Base-by-base conservation (phyloP, 2,329 filamentous ascomycete species). In the Hymenoscyphus occultus region DNA sequence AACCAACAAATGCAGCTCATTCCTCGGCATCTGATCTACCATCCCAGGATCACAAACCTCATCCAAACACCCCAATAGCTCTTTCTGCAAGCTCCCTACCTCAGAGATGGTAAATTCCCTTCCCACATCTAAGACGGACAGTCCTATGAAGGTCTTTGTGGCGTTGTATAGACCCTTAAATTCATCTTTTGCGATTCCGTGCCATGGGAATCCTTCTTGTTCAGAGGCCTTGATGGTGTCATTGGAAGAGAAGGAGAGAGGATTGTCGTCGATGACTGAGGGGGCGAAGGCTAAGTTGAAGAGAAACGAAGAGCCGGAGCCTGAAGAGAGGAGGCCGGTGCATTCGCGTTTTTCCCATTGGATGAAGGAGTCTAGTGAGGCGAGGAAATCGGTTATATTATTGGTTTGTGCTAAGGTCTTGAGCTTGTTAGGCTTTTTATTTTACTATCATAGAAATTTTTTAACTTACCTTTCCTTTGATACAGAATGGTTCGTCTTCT, bases 321-420 rank as follows among this genome's bases (percentile, higher is more conserved):
- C 48, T 0, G 48, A 28, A 1, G 19, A 10, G 3, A 54, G 48
- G 19, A 54, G 19, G 4, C 48, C 48, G 48, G 48, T 22, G 19
- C 48, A 54, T 54, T 54, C 48, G 19, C 48, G 48, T 54, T 54
- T 54, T 54, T 54, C 48, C 48, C 48, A 54, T 54, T 28, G 48
- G 19, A 54, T 54, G 19, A 54, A 54, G 12, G 22, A 19, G 13
- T 54, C 48, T 28, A 54, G 48, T n/a, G 48, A 54, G 48, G 48
- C 48, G 19, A 54, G 48, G 19, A 54, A 28, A 10, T 54, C 48
- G 19, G 48, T 54, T 54, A 54, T 54, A 10, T 54, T 2, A 19
- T 54, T 54, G 2, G 48, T 54, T 14, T 54, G 48, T 54, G 22
- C 48, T 28, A 54, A 19, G 22, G 48, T 54, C 48, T 54, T 28